Percentiles rank a stretch among this genome's conserved stretches.
These are phyloP conservation scores for Adansonia digitata DNA, from an alignment of 345 rosid genomes.

Conservation along the genomic window DNA sequence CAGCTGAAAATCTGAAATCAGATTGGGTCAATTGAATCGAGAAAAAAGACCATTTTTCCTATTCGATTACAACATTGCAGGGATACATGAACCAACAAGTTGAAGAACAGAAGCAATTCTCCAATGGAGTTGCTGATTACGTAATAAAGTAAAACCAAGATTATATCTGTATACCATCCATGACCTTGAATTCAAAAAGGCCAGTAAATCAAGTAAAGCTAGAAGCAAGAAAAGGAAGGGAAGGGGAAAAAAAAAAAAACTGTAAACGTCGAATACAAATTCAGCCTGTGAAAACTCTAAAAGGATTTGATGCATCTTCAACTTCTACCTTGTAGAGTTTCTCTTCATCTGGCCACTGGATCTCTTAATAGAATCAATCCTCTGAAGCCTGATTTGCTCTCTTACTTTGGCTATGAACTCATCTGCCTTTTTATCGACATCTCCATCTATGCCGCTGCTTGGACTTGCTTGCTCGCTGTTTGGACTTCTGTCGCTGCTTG, in stretches of 20 bases:
- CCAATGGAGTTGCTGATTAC: slow-evolving; percentile 11
- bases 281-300: neutral
- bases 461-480: slow-evolving; percentile 26
- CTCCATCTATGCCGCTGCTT: slow-evolving; percentile 36
- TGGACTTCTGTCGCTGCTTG: slow-evolving; percentile 1
- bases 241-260: neutral
- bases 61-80: neutral
- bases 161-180: slow-evolving; percentile 20
- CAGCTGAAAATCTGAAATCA: neutral
- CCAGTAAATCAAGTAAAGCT: neutral
- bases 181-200: slow-evolving; percentile 1
- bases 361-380: slow-evolving; percentile 83
- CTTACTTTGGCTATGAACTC: slow-evolving; percentile 96
- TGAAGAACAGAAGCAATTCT: slow-evolving; percentile 6
- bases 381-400: slow-evolving; percentile 96
- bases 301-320: no score
- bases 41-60: neutral
- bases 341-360: slow-evolving; percentile 35
- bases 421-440: slow-evolving; percentile 91
- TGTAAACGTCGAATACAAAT: neutral
- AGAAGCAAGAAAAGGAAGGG: neutral
- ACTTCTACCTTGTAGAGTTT: slow-evolving; percentile 19
- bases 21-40: neutral
- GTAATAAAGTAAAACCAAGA: slow-evolving; percentile 7
- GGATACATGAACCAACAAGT: neutral